Evolutionary conservation across 1,139 yeast genomes (phyloP), one percentile per base, ranked within the genome.

Genomic region (Candida mesenterica): DNA sequence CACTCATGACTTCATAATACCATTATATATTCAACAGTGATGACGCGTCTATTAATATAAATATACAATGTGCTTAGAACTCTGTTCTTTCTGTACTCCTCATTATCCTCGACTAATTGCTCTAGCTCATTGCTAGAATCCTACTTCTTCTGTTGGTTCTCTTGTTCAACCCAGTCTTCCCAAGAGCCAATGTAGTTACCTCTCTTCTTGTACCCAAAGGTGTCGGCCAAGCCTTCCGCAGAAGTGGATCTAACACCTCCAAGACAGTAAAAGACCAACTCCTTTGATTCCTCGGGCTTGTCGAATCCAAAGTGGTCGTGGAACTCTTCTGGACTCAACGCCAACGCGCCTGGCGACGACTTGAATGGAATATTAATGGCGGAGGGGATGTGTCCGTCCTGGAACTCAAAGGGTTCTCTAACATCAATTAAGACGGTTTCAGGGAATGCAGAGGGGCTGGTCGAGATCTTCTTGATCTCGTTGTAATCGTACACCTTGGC

Each of bases 321-420:
- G 53, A 94, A 92, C 46, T 87, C 96, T 36, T 85, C 95, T 5
- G 75, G 72, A 2, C 81, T 64, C 40, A 92, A 73, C 37, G 86
- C 88, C 45, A 92, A 71, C 0, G 97, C 97, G n/a, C 96, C 96
- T 0, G 97, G 97, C 12, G 90, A 77, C 5, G 95, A 79, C 55
- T 88, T 89, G 65, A 82, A 83, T 14, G 98, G 98, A 40, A 92
- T 75, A 57, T 92, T 92, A 44, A 89, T 63, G 10, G 98, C 82
- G 19, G 79, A 75, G 19, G 97, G 97, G 50, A 92, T 84, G 55
- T 72, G 75, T 24, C 88, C 89, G 41, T 69, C 79, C 31, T 66
- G 64, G 55, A 59, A 86, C 62, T 92, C 98, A 34, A 70, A 71
- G 3, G 97, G 96, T 62, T 92, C 98, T 55, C 98, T 79, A 22